Percentiles rank a stretch among this genome's conserved stretches.
Evolutionary conservation across 179 eudicot genomes (phyloP).

Genomic region (Beta lomatogona): DNA sequence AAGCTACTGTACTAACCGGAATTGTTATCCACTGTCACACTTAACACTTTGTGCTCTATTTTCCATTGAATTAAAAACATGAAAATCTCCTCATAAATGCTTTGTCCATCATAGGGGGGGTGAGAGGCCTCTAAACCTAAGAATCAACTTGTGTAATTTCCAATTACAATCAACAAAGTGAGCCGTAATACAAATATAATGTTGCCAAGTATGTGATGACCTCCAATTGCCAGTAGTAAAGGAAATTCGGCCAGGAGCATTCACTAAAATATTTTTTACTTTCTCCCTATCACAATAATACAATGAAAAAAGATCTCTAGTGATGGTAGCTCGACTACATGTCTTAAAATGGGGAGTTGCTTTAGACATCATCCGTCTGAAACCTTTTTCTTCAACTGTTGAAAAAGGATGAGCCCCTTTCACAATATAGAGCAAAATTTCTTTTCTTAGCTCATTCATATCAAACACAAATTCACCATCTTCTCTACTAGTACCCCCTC

Average conservation of each 20-base stretch:
- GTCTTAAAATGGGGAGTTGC: neutral
- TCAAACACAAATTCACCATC: constrained; percentile 3
- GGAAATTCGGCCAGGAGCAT: constrained; percentile 9
- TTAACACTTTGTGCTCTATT: too few species aligned
- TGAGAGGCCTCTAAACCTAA: too few species aligned
- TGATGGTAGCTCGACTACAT: neutral
- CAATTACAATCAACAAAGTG: constrained; percentile 21
- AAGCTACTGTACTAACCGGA: too few species aligned
- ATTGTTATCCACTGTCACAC: too few species aligned
- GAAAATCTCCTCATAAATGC: too few species aligned
- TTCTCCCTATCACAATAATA: neutral
- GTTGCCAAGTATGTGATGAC: neutral
- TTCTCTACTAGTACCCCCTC: neutral
- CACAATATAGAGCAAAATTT: constrained; percentile 5
- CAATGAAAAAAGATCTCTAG: neutral
- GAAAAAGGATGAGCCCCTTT: constrained; percentile 6
- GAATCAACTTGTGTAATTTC: constrained; percentile 18
- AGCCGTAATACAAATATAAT: constrained; percentile 16
- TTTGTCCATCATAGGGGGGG: too few species aligned
- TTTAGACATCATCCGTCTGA: constrained; percentile 8
- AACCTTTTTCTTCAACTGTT: constrained; percentile 8
- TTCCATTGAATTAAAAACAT: too few species aligned
- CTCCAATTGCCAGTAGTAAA: constrained; percentile 13
- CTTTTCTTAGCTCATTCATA: constrained; percentile 3
- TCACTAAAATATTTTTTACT: neutral